Percentiles rank a stretch among this genome's conserved stretches.
Conservation (phyloP, 306 rosid species). For the Pterocarpus macrocarpus region DNA sequence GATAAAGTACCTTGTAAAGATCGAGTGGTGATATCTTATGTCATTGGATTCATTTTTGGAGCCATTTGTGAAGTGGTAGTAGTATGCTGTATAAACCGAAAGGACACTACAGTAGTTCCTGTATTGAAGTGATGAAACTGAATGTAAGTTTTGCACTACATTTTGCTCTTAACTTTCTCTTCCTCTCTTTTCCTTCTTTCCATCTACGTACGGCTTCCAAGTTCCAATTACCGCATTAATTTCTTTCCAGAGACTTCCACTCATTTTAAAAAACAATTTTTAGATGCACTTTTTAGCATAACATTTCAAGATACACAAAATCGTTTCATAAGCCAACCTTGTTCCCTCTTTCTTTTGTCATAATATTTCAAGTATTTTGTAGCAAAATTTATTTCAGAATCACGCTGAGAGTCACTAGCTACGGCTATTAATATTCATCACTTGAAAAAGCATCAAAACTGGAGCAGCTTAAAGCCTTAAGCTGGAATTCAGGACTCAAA, state of each 20-base stretch:
- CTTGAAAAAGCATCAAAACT: neutral
- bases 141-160: too few species aligned
- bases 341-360: neutral
- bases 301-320: neutral
- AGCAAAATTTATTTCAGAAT: slow-evolving; percentile 35
- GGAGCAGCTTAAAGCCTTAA: slow-evolving; percentile 27
- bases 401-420: neutral
- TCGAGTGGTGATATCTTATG: neutral
- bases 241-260: too few species aligned
- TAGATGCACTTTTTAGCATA: neutral
- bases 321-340: neutral
- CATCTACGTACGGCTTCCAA: too few species aligned
- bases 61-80: slow-evolving; percentile 2
- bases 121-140: too few species aligned
- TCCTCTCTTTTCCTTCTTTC: too few species aligned
- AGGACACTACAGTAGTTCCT: too few species aligned
- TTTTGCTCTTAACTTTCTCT: too few species aligned
- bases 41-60: neutral
- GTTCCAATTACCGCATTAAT: too few species aligned
- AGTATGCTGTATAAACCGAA: too few species aligned
- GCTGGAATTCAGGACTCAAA: slow-evolving; percentile 60
- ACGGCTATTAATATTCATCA: slow-evolving; percentile 2
- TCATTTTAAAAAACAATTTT: too few species aligned
- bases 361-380: slow-evolving; percentile 1
- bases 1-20: neutral